Evolutionary conservation across 768 basidiomycete species (phyloP).

Genomic region (Mycena floridula): DNA sequence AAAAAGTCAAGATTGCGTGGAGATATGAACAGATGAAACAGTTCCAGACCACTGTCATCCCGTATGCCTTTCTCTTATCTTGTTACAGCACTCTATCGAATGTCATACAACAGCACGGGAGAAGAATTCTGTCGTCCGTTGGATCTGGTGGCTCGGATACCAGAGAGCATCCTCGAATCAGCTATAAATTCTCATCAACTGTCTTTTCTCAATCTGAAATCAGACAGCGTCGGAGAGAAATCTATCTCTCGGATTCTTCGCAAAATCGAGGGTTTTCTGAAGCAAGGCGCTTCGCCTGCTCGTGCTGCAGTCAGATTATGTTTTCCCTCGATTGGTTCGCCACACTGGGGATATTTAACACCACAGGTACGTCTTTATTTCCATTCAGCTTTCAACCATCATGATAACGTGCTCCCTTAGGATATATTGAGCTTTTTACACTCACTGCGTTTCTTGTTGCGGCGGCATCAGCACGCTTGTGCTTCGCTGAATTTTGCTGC

Average conservation of each 20-base stretch:
- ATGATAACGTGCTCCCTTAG: conserved; percentile 26
- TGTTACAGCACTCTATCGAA: background rate
- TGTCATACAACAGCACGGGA: conserved; percentile 28
- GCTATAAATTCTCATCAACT: conserved; percentile 35
- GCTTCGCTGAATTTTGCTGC: conserved; percentile 66
- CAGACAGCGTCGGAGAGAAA: background rate
- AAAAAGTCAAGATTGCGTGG: conserved; percentile 94
- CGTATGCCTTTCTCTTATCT: conserved; percentile 34
- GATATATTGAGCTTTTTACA: conserved; percentile 70
- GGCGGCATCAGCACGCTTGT: conserved; percentile 51
- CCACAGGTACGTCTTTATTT: conserved; percentile 37
- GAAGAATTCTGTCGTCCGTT: conserved; percentile 66
- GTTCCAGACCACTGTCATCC: conserved; percentile 78
- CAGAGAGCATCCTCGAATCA: conserved; percentile 39
- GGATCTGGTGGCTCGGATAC: conserved; percentile 64
- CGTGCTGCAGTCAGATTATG: conserved; percentile 36
- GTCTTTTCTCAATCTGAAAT: background rate
- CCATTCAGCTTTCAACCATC: background rate
- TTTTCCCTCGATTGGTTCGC: conserved; percentile 55
- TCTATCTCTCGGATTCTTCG: conserved; percentile 11
- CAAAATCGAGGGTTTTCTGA: conserved; percentile 23
- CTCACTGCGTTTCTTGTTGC: conserved; percentile 54
- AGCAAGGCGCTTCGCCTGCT: background rate
- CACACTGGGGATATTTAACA: conserved; percentile 61
- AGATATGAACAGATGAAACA: conserved; percentile 91